A percentile compares a stretch with the other conserved stretches of the same genome.
Evolutionary conservation across 2,329 filamentous ascomycete genomes (phyloP).

Genomic region (Hypoxylon sp.): DNA sequence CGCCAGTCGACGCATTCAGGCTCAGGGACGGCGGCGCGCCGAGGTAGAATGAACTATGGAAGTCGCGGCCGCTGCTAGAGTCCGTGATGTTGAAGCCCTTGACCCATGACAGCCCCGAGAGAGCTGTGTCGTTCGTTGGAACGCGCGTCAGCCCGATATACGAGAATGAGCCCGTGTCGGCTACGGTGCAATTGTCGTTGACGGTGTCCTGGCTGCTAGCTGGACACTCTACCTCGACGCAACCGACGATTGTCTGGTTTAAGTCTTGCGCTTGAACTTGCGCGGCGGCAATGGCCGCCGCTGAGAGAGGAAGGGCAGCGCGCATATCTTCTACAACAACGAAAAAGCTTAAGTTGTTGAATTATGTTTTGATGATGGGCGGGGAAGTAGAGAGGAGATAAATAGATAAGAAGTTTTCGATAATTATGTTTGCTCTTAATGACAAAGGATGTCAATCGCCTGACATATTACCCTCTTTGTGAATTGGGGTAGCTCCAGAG

Average conservation of each 20-base stretch:
- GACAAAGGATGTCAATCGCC: not conserved
- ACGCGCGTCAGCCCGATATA: conserved; percentile 43
- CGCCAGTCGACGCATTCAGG: conserved; percentile 37
- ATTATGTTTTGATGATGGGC: not conserved
- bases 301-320: conserved; percentile 4
- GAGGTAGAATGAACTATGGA: conserved; percentile 46
- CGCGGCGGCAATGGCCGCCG: conserved; percentile 23
- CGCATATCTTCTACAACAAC: conserved; percentile 12
- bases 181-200: conserved; percentile 47
- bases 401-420: not conserved
- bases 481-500: not conserved
- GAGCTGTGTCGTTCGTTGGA: conserved; percentile 22
- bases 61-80: conserved; percentile 5
- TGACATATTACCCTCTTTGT: not conserved
- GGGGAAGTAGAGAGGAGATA: not conserved
- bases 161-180: conserved; percentile 41
- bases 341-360: not conserved
- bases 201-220: conserved; percentile 16
- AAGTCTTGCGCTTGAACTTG: conserved; percentile 41
- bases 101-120: conserved; percentile 46
- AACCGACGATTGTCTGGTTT: conserved; percentile 48
- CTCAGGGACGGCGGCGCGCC: conserved; percentile 37
- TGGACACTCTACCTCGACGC: conserved; percentile 47
- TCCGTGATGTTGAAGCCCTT: conserved; percentile 43
- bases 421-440: not conserved